phyloP scores from a whole-genome alignment of 139 green algal genomes.

The Chlamydomonas applanata region DNA sequence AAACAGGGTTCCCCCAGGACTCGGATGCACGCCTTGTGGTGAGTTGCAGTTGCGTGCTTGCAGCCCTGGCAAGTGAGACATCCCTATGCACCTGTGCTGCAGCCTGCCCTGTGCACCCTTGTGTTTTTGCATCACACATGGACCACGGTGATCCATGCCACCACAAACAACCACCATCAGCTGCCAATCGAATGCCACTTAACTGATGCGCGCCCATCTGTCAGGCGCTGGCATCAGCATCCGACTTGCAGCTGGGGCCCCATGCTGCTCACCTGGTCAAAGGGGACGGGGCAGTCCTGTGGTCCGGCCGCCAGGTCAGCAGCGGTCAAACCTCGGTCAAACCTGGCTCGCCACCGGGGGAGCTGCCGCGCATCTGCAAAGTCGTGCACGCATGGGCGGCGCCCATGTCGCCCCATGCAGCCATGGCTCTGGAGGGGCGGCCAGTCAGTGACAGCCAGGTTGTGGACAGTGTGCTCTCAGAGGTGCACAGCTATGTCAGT shows the following conservation, averaged over 20 bases:
- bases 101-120: too few species aligned
- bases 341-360: neutral
- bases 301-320: neutral
- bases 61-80: too few species aligned
- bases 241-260: neutral
- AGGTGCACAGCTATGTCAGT: slow-evolving; percentile 31
- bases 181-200: too few species aligned
- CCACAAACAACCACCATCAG: too few species aligned
- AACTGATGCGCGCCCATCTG: too few species aligned
- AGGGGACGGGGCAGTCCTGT: too few species aligned
- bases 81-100: too few species aligned
- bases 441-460: slow-evolving; percentile 53
- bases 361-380: slow-evolving; percentile 2
- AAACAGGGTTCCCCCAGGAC: slow-evolving; percentile 91
- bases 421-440: slow-evolving; percentile 61
- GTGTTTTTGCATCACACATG: too few species aligned
- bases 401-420: slow-evolving; percentile 81
- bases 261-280: slow-evolving; percentile 24
- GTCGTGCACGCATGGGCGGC: slow-evolving; percentile 38
- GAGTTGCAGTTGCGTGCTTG: too few species aligned
- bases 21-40: slow-evolving; percentile 77
- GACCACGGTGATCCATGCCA: too few species aligned
- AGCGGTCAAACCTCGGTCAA: too few species aligned
- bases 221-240: slow-evolving; percentile 27
- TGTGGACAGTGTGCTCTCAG: slow-evolving; percentile 12